Evolutionary conservation across 495 filamentous ascomycete genomes (phyloP), one percentile per base, ranked within the genome.

Genomic region (Thozetella sp.): DNA sequence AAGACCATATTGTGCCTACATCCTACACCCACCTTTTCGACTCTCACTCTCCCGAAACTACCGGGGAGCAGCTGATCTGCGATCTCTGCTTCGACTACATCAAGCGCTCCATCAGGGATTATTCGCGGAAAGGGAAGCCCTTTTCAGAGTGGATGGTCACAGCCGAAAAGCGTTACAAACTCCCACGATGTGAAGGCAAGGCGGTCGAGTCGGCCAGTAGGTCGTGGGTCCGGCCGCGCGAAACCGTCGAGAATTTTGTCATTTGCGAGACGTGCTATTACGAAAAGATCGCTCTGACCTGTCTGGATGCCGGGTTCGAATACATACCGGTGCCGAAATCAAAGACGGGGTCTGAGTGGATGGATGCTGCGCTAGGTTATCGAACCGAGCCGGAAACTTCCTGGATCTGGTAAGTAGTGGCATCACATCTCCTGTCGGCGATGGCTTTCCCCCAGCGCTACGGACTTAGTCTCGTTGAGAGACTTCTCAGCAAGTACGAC

Each of bases 241-340:
- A 46, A 25, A 37, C 37, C 3, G 43, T 67, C n/a, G 19, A 50
- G 3, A 26, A 48, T n/a, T 15, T 64, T 6, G n/a, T 63, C 12
- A 45, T 63, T 10, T 67, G 64, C 34, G 64, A 60, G 43, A 62
- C 61, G 17, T 67, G 64, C 48, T 67, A 54, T 37, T 48, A 60
- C 20, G 58, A 64, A 22, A 56, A 59, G 37, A 57, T 57, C 10
- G 61, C 58, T 22, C 23, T 63, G 9, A 61, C 64, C 13, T 50
- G 11, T 22, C 60, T 59, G 50, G 53, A 25, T 11, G 9, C 10
- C 13, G 37, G 34, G 20, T 59, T 54, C 17, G 23, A 43, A 12
- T 37, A 37, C 22, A 4, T 46, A 13, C n/a, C 51, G 2, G 4
- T 22, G 6, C 2, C 2, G 11, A 22, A 40, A 20, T 27, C 53